Base-by-base conservation (phyloP, 2,329 filamentous ascomycete species). In the Neofusicoccum kwambonambiense region DNA sequence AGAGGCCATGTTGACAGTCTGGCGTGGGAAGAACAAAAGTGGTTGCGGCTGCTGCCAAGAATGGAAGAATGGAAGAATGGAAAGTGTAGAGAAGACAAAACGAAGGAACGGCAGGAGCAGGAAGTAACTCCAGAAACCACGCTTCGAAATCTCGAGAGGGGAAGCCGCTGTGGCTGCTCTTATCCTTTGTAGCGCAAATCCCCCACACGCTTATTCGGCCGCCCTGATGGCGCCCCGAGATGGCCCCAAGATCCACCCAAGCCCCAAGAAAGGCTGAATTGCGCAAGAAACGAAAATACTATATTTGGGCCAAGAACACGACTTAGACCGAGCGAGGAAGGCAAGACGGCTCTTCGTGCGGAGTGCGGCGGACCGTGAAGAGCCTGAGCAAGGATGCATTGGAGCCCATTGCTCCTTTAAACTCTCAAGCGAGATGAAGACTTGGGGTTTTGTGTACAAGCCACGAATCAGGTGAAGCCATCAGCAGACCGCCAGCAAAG, bases 381-480 rank as follows among this genome's bases (percentile, higher is more conserved):
- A 58, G 39, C 15, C 15, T n/a, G 39, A 42, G 52, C 52, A 35
- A 58, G 54, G 54, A 57, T 44, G 7, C 19, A 58, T 34, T 42
- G 39, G 39, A 34, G 44, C 34, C 52, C 22, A 31, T 42, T 45
- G 54, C 54, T 45, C 54, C 54, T 45, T 35, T 44, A 58, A 58
- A 42, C 54, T 35, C 39, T 27, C 54, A 35, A 58, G 54, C 54
- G 39, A 58, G 41, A 34, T 45, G 54, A 58, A 35, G 39, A 42
- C 54, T 44, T 58, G 54, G 39, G 22, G 44, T 27, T 13, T 58
- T 58, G 39, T 44, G n/a, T 45, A 31, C 13, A 13, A 39, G 22
- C 39, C 39, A 45, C 54, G 54, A 45, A 58, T 58, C 41, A 45
- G 54, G 39, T 13, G 54, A 58, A 45, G 54, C 39, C 54, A 58